Conservation (phyloP, 1,284 basidiomycete genomes). For the Meripilus lineatus region DNA sequence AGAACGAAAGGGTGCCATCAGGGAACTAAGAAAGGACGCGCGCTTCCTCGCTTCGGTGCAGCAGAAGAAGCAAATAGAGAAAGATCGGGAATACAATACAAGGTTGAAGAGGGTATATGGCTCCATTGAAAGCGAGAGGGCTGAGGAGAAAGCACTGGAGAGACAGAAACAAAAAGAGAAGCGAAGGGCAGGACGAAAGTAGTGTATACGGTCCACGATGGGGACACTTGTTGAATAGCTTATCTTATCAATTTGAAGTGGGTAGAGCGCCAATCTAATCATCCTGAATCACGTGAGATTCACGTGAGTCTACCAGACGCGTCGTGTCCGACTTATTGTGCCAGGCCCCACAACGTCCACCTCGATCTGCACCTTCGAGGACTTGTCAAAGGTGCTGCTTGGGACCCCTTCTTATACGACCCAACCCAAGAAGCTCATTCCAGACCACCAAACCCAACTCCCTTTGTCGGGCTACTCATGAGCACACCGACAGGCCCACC, state of each 20-base stretch:
- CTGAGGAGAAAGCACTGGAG: conserved; percentile 93
- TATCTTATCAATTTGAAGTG: no score
- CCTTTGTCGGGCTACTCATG: not conserved
- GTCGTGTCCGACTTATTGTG: not conserved
- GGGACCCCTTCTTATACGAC: no score
- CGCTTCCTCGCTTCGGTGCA: conserved; percentile 89
- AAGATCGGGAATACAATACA: conserved; percentile 75
- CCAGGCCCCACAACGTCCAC: no score
- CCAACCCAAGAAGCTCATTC: no score
- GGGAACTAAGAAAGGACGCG: conserved; percentile 94
- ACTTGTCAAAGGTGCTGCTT: no score
- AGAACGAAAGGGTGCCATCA: conserved; percentile 95
- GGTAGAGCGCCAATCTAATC: no score
- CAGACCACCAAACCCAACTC: no score
- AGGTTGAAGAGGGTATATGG: conserved; percentile 83
- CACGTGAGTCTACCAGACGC: not conserved
- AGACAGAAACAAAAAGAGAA: conserved; percentile 77
- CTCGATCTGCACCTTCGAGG: no score
- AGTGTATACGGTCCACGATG: conserved; percentile 12
- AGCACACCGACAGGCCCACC: not conserved
- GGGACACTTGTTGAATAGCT: no score
- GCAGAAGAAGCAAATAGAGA: conserved; percentile 78
- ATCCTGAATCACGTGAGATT: not conserved
- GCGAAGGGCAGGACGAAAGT: conserved; percentile 69
- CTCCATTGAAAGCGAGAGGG: conserved; percentile 84